A percentile compares a stretch with the other conserved stretches of the same genome.
Conservation (phyloP, 345 rosid genomes). For the Eucalyptus tenuipes region DNA sequence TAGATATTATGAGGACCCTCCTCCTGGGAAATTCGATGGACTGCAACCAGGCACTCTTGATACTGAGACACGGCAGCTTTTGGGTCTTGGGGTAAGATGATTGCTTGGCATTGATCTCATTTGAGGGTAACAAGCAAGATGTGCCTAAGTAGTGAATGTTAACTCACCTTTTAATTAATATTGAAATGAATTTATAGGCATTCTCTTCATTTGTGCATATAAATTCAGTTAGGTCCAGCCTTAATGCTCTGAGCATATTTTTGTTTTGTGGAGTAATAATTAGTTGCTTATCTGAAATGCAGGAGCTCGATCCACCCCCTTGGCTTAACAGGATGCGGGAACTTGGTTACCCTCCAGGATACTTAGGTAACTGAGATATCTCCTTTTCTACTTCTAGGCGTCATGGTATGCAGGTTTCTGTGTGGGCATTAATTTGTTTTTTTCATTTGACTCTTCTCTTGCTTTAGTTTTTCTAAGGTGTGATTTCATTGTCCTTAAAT, state of each 20-base stretch:
- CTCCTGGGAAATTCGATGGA: slow-evolving; percentile 74
- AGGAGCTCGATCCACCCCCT: slow-evolving; percentile 99
- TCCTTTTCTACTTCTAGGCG: neutral
- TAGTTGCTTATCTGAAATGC: neutral
- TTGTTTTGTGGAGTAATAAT: neutral
- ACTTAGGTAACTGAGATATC: slow-evolving; percentile 41
- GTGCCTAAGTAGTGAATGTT: neutral
- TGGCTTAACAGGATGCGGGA: slow-evolving; percentile 97
- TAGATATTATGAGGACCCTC: slow-evolving; percentile 64
- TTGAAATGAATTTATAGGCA: neutral
- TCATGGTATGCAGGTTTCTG: neutral
- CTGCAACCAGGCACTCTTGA: slow-evolving; percentile 81
- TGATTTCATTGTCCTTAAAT: neutral
- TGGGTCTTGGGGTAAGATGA: slow-evolving; percentile 70
- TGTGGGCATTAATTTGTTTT: neutral
- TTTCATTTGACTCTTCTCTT: neutral
- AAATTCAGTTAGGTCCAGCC: neutral
- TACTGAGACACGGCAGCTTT: slow-evolving; percentile 64
- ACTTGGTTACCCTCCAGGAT: slow-evolving; percentile 95
- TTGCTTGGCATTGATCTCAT: neutral
- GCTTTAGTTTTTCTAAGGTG: neutral
- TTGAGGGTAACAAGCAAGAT: neutral
- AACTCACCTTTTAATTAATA: neutral
- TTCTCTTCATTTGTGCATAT: neutral
- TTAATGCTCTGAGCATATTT: neutral